Base-by-base conservation (phyloP, 306 rosid species). In the Ceratonia siliqua region DNA sequence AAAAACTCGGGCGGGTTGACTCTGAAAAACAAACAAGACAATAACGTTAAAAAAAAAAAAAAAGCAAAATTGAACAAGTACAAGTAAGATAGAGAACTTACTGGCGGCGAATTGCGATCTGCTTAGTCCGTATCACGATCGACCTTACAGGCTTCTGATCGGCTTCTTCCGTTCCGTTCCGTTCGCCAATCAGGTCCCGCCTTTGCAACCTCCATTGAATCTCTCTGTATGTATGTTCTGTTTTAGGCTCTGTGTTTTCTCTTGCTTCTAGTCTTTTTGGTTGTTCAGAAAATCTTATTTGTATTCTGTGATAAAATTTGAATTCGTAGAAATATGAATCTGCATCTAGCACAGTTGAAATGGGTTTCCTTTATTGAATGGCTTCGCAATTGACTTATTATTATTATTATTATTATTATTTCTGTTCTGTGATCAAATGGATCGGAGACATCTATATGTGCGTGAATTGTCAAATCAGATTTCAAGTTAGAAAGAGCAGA, bases 391-490 rank as follows among this genome's bases (percentile, higher is more conserved):
- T 18, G 24, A 4, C 22, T 30, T 67, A 2, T 57, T 30, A 7
- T 14, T 4, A 6, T 15, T 18, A 4, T 45, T 71, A 13, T 45
- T 71, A 13, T 22, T 59, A 1, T 28, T 52, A 24, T 15, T 33
- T 2, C 55, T 61, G 10, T 61, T 70, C 24, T 35, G 65, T n/a
- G 52, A 43, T 14, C 1, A 3, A 35, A 14, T 43, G 39, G 52
- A 54, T 68, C 13, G 24, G 9, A 57, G 3, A 42, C 21, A 11
- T 71, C n/a, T 38, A 13, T 18, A 15, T 22, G 6, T 8, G 64
- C 45, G 22, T 45, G 36, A 0, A 65, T 1, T 74, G 36, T 67
- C 3, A 2, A 74, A 38, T 69, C 77, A 83, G 87, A 62, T 58
- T 79, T 79, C 24, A 64, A 64, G 24, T 80, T 17, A 13, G 53